phyloP scores from a whole-genome alignment of 2,329 filamentous ascomycete species.

The Leptographium radiaticola region DNA sequence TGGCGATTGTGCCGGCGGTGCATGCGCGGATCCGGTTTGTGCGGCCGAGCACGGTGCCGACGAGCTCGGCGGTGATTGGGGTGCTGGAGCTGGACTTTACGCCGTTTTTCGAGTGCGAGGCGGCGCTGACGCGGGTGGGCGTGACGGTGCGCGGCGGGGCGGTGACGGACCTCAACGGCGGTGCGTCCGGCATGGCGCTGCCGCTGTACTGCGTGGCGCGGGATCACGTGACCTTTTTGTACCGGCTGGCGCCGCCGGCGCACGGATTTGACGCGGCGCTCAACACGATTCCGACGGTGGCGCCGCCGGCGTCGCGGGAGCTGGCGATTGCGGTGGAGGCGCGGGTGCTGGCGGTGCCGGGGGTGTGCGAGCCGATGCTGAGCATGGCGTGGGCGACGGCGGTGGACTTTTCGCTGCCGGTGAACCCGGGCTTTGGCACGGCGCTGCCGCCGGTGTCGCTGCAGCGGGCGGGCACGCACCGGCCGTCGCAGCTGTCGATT shows the following conservation, averaged over 20 bases:
- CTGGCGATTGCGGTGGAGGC: constrained; percentile 49
- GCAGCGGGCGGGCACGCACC: constrained; percentile 37
- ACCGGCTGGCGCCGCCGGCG: constrained; percentile 45
- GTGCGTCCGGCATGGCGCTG: constrained; percentile 30
- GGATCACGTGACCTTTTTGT: constrained; percentile 65
- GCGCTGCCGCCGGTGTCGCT: constrained; percentile 36
- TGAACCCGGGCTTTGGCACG: constrained; percentile 49
- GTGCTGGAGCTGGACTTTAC: constrained; percentile 65
- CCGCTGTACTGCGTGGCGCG: constrained; percentile 53
- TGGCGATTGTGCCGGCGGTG: constrained; percentile 54
- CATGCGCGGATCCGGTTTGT: constrained; percentile 64
- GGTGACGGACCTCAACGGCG: constrained; percentile 41
- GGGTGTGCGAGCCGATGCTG: constrained; percentile 46
- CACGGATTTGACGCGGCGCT: constrained; percentile 20
- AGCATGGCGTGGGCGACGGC: constrained; percentile 55
- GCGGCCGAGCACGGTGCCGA: constrained; percentile 43
- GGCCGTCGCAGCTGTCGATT: constrained; percentile 52
- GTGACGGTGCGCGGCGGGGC: constrained; percentile 44
- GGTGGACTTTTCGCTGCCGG: constrained; percentile 54
- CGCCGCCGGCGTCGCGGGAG: constrained; percentile 21
- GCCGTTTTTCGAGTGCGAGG: constrained; percentile 52
- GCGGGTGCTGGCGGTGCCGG: constrained; percentile 41
- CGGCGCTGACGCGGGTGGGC: constrained; percentile 46
- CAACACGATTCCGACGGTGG: neutral
- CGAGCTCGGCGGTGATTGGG: constrained; percentile 50